A percentile compares a stretch with the other conserved stretches of the same genome.
phyloP scores from a whole-genome alignment of 352 stramenopile genomes.

The Stramenopiles sp. region DNA sequence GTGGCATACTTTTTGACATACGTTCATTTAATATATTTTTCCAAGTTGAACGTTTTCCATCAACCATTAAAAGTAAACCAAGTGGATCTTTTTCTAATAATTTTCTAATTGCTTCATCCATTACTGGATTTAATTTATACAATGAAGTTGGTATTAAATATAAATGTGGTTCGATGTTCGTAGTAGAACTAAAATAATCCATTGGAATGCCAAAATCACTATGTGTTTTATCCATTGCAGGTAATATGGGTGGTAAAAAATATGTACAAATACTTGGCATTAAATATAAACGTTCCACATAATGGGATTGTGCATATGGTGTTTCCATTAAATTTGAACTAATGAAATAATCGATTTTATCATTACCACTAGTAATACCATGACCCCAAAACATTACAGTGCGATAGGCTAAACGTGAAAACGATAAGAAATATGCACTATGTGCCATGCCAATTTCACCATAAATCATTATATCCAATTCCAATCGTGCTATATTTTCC shows the following conservation, averaged over 20 bases:
- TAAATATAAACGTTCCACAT: background rate
- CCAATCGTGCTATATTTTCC: conserved; percentile 24
- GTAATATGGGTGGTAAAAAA: background rate
- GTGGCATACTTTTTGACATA: background rate
- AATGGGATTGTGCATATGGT: background rate
- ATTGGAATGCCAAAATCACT: background rate
- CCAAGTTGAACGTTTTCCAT: background rate
- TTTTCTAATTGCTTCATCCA: background rate
- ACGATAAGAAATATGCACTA: conserved; percentile 39
- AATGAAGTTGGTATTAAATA: background rate
- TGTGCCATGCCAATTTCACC: conserved; percentile 54
- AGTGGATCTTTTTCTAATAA: background rate
- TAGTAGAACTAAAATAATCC: background rate
- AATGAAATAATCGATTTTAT: conserved; percentile 55
- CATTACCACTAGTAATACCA: conserved; percentile 37
- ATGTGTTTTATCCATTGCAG: background rate
- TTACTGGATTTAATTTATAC: background rate
- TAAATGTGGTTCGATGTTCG: background rate
- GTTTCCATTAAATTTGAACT: background rate
- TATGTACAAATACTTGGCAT: background rate
- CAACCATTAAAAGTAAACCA: background rate
- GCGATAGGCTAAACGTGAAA: conserved; percentile 41
- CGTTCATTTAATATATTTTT: background rate
- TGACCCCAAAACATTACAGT: conserved; percentile 62
- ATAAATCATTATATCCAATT: conserved; percentile 50